Base-by-base conservation (phyloP, 176 grass and related monocot species). In the Oryza brachyantha region DNA sequence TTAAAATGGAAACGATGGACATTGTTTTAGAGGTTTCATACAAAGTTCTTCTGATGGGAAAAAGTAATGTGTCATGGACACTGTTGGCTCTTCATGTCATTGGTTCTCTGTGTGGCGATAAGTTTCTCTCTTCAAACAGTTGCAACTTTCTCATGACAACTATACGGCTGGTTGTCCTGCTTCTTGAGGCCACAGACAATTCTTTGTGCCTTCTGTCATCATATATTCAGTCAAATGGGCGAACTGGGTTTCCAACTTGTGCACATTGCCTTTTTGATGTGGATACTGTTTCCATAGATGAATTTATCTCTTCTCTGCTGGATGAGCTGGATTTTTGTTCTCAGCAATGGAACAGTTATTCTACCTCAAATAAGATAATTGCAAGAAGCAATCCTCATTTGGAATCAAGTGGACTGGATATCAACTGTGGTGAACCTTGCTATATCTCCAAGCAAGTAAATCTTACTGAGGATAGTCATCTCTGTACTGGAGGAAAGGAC, bases 31-130 rank as follows among this genome's bases (percentile, higher is more conserved):
- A 86, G 75, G n/a, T 81, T 78, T 86, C 89, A 3, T 97, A 97
- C 66, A 93, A 79, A 87, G 69, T 92, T 88, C 89, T 97, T 87
- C 76, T 81, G 21, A 74, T 48, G 57, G 88, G 89, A 76, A 92
- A 81, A 88, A 79, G 42, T 67, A 83, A 90, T 78, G 60, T 86
- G 86, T 88, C 61, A 7, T 86, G 81, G 83, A 86, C 90, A 76
- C 43, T 98, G 52, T 77, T 92, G 40, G 84, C 83, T 43, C 71
- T 92, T 65, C 95, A 98, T 74, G 61, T 94, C 83, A 92, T 98
- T 85, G 83, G 64, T 71, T 88, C 67, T 22, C n/a, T 86, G 13
- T 94, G 87, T 77, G 83, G 90, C 63, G 90, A 98, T 79, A 93
- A 73, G 58, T 87, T 94, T 83, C 81, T 88, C 66, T 22, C 21